Evolutionary conservation across 371 early-diverging fungal genomes (phyloP).

Genomic region (Mortierella sp.): DNA sequence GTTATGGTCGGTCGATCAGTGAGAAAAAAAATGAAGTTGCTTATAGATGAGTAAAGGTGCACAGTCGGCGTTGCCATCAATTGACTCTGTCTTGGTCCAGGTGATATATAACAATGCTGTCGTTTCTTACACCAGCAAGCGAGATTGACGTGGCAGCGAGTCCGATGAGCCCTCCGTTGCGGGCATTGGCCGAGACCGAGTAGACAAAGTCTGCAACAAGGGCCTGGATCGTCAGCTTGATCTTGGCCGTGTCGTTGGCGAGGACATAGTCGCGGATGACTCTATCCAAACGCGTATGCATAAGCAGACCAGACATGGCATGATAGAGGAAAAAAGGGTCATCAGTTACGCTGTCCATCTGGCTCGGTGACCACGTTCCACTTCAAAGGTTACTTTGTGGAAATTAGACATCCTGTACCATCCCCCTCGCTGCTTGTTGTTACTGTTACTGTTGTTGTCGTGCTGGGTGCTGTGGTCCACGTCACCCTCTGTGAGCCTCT

Average conservation of each 20-base stretch:
- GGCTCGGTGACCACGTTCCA: neutral
- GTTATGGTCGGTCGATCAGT: no score
- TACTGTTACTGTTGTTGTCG: neutral
- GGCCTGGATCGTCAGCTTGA: conserved; percentile 75
- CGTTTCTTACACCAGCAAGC: conserved; percentile 71
- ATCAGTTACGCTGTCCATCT: neutral
- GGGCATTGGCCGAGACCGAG: conserved; percentile 81
- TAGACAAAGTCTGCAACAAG: conserved; percentile 88
- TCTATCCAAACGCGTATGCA: conserved; percentile 57
- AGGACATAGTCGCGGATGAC: conserved; percentile 76
- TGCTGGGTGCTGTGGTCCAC: neutral
- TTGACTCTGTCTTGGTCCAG: neutral
- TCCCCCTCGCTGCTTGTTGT: no score
- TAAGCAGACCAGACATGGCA: neutral
- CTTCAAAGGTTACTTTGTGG: neutral
- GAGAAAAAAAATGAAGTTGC: neutral
- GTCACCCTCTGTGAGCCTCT: neutral
- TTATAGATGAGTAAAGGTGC: neutral
- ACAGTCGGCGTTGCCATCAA: neutral
- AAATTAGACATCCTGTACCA: no score
- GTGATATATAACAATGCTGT: neutral
- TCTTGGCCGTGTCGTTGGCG: conserved; percentile 63
- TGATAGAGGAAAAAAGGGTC: neutral
- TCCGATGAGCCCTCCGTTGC: conserved; percentile 94
- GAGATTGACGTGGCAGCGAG: conserved; percentile 92